Evolutionary conservation across 495 filamentous ascomycete species (phyloP).

Genomic region (Neurospora tetrasperma): DNA sequence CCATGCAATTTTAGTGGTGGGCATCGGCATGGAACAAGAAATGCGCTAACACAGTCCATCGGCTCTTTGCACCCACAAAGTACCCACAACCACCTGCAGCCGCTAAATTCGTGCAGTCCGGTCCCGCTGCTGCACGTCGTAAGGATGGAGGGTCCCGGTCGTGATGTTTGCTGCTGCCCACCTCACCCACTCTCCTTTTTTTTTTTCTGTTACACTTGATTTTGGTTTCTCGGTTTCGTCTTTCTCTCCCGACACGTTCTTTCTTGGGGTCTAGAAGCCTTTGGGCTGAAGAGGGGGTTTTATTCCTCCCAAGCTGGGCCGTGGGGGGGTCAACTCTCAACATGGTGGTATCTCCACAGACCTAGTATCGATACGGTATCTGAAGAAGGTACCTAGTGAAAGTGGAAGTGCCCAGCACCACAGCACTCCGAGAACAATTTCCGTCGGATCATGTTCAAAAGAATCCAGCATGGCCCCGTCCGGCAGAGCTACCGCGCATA

Average conservation of each 20-base stretch:
- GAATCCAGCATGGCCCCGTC: not conserved
- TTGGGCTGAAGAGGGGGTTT: not conserved
- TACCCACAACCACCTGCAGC: constrained; percentile 4
- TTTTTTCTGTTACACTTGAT: not conserved
- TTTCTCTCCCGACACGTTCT: not conserved
- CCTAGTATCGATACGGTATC: not conserved
- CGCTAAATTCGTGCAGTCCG: constrained; percentile 18
- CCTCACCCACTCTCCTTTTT: constrained; percentile 1
- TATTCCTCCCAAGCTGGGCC: not conserved
- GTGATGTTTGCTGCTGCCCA: constrained; percentile 3
- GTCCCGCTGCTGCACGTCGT: constrained; percentile 14
- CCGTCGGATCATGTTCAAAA: not conserved
- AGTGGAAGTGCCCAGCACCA: not conserved
- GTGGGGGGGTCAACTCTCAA: not conserved
- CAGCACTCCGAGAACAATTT: not conserved
- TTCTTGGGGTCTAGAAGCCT: not conserved
- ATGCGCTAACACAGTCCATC: constrained; percentile 18
- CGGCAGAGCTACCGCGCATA: not conserved
- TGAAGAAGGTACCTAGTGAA: not conserved
- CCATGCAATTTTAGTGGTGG: constrained; percentile 1
- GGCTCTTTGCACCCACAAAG: constrained; percentile 3
- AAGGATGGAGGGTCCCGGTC: not conserved
- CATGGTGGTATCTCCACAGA: not conserved
- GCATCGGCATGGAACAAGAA: not conserved
- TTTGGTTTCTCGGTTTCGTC: not conserved